These are phyloP conservation scores for Mycena amicta DNA, from an alignment of 768 basidiomycete species.

Conservation along the genomic window DNA sequence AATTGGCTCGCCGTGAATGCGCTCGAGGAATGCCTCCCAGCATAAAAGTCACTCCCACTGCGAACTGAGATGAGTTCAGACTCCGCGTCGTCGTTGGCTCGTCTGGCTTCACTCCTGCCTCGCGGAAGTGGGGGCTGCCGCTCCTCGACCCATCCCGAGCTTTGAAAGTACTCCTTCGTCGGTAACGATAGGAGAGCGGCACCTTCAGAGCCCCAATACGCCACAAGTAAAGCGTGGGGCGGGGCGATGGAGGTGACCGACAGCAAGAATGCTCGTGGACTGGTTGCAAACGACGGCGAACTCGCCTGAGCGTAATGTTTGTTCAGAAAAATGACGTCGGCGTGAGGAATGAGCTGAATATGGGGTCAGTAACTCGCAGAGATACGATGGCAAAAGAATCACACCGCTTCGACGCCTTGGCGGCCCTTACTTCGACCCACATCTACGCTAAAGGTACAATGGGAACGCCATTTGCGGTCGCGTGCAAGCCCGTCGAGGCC, in stretches of 20 bases:
- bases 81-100: slow-evolving; percentile 16
- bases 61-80: slow-evolving; percentile 45
- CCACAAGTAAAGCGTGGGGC: slow-evolving; percentile 78
- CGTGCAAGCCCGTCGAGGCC: slow-evolving; percentile 82
- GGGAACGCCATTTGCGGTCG: slow-evolving; percentile 81
- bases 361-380: slow-evolving; percentile 8
- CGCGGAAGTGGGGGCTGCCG: slow-evolving; percentile 30
- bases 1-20: slow-evolving; percentile 49
- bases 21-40: slow-evolving; percentile 58
- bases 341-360: slow-evolving; percentile 74
- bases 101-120: slow-evolving; percentile 11
- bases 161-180: slow-evolving; percentile 85
- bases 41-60: slow-evolving; percentile 81
- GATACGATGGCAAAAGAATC: slow-evolving; percentile 30
- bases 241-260: slow-evolving; percentile 69
- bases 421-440: slow-evolving; percentile 66
- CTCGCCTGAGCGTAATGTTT: slow-evolving; percentile 69
- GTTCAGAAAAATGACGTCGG: slow-evolving; percentile 80
- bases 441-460: slow-evolving; percentile 82
- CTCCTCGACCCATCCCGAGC: slow-evolving; percentile 77
- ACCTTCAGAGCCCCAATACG: slow-evolving; percentile 78
- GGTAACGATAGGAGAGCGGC: slow-evolving; percentile 81
- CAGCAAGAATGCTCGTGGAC: slow-evolving; percentile 77
- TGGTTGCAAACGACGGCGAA: slow-evolving; percentile 58
- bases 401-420: slow-evolving; percentile 79